Evolutionary conservation across 2,329 filamentous ascomycete species (phyloP).

Genomic region (Whalleya microplaca): DNA sequence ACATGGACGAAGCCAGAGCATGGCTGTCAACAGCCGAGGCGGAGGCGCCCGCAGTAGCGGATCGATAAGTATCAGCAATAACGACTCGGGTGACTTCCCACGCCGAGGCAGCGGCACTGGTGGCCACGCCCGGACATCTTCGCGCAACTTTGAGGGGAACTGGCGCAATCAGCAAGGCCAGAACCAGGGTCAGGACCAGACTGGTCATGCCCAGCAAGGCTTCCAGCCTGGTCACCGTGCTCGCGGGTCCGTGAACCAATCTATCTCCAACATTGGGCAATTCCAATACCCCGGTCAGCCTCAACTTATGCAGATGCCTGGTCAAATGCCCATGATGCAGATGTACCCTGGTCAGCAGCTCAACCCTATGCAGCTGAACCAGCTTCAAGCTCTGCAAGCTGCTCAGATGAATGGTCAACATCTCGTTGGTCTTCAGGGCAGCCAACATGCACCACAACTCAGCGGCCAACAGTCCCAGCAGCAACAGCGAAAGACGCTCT

Average conservation of each 20-base stretch:
- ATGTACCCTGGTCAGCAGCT: conserved; percentile 85
- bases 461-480: conserved; percentile 74
- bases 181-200: conserved; percentile 69
- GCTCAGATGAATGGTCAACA: conserved; percentile 80
- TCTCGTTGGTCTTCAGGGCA: conserved; percentile 68
- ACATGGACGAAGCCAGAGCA: conserved; percentile 85
- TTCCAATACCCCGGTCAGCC: conserved; percentile 91
- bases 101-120: conserved; percentile 69
- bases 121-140: conserved; percentile 80
- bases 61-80: conserved; percentile 52
- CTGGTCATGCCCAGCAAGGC: conserved; percentile 59
- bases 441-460: conserved; percentile 72
- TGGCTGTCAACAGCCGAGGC: conserved; percentile 77
- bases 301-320: conserved; percentile 83
- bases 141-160: conserved; percentile 96
- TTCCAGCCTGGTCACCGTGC: conserved; percentile 93
- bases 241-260: conserved; percentile 83
- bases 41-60: conserved; percentile 70
- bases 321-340: conserved; percentile 82
- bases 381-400: conserved; percentile 90
- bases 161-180: conserved; percentile 79
- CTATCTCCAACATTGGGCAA: conserved; percentile 78
- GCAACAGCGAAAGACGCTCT: conserved; percentile 96
- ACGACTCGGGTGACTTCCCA: conserved; percentile 67
- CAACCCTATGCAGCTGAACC: conserved; percentile 84